Evolutionary conservation across 2,329 filamentous ascomycete genomes (phyloP).

Genomic region (Fusarium algeriense): DNA sequence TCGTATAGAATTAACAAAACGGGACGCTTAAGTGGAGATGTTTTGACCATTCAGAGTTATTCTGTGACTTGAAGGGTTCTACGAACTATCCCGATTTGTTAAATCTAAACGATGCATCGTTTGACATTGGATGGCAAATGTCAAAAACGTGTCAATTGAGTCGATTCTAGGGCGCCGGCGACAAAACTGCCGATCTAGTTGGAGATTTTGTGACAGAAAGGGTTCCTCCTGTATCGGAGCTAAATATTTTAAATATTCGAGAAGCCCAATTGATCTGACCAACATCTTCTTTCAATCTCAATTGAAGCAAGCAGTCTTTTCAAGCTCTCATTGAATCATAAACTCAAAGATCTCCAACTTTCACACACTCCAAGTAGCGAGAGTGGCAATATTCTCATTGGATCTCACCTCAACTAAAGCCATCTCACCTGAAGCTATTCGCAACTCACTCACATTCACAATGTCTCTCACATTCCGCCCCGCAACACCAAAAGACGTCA

Average conservation of each 20-base stretch:
- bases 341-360: background rate
- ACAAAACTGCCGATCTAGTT: background rate
- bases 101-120: background rate
- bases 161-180: constrained; percentile 19
- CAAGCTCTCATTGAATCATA: background rate
- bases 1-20: constrained; percentile 26
- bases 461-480: constrained; percentile 37
- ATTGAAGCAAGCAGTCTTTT: background rate
- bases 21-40: background rate
- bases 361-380: background rate
- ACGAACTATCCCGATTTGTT: constrained; percentile 3
- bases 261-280: background rate
- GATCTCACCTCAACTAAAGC: background rate
- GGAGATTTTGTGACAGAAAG: background rate
- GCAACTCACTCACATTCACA: background rate
- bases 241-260: constrained; percentile 1
- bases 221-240: constrained; percentile 26
- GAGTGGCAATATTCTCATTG: background rate
- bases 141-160: constrained; percentile 9
- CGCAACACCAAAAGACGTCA: constrained; percentile 51
- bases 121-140: constrained; percentile 11
- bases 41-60: no score
- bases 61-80: no score
- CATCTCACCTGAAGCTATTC: background rate
- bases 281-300: background rate